Conservation (phyloP, 2,329 filamentous ascomycete genomes). For the Ophiognomonia clavigignenti-juglandacearum region DNA sequence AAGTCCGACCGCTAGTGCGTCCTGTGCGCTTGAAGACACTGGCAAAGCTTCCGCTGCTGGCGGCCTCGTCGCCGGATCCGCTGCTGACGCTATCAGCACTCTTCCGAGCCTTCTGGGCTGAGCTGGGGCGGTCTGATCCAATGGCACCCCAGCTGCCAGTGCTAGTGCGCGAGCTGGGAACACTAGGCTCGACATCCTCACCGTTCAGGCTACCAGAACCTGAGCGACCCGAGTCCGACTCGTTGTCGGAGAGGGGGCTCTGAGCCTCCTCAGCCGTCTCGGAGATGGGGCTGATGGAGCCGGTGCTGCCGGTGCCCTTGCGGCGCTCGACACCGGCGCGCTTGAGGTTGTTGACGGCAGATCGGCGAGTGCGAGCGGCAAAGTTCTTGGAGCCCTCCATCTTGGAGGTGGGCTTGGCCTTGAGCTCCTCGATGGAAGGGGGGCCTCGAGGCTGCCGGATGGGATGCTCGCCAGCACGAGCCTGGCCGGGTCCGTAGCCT, state of each 20-base stretch:
- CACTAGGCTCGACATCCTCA: slow-evolving; percentile 57
- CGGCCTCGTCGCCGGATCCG: slow-evolving; percentile 45
- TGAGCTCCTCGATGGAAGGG: slow-evolving; percentile 85
- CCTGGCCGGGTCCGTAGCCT: slow-evolving; percentile 88
- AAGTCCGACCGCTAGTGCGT: slow-evolving; percentile 40
- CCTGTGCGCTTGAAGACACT: slow-evolving; percentile 60
- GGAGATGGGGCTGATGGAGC: slow-evolving; percentile 84
- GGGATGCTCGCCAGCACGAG: slow-evolving; percentile 89
- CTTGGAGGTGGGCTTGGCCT: slow-evolving; percentile 83
- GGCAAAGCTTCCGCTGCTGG: slow-evolving; percentile 56
- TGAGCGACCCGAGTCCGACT: slow-evolving; percentile 66
- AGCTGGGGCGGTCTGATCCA: slow-evolving; percentile 76
- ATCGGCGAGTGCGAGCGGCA: slow-evolving; percentile 83
- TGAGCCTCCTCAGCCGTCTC: slow-evolving; percentile 67
- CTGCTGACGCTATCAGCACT: slow-evolving; percentile 63
- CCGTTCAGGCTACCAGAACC: slow-evolving; percentile 77
- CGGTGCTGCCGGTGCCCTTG: slow-evolving; percentile 66
- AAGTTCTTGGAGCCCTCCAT: slow-evolving; percentile 98
- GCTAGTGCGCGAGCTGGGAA: slow-evolving; percentile 71
- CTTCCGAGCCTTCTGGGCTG: slow-evolving; percentile 59
- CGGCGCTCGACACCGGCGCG: slow-evolving; percentile 85
- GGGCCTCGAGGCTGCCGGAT: slow-evolving; percentile 89
- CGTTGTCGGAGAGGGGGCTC: slow-evolving; percentile 67
- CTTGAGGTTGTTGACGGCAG: slow-evolving; percentile 86
- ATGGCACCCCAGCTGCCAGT: slow-evolving; percentile 75